A percentile compares a stretch with the other conserved stretches of the same genome.
Evolutionary conservation across 129 eudicot genomes (phyloP).

Genomic region (Erigeron canadensis): DNA sequence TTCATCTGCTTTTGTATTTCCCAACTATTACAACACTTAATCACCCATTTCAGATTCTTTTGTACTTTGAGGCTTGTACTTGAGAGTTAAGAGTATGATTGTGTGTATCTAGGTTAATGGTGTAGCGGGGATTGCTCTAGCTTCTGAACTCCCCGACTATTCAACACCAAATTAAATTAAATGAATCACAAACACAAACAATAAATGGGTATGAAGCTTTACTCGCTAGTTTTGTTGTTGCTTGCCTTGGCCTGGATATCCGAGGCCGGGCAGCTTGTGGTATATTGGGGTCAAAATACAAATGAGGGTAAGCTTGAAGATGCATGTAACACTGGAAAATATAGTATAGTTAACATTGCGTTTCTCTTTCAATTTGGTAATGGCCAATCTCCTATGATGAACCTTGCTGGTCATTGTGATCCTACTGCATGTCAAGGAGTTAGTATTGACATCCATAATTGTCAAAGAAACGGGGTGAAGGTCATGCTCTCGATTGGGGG

Average conservation of each 20-base stretch:
- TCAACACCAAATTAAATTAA: background rate
- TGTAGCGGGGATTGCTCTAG: too few species aligned
- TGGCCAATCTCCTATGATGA: conserved; percentile 10
- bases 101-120: too few species aligned
- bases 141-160: too few species aligned
- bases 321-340: background rate
- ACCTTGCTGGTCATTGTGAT: conserved; percentile 11
- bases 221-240: background rate
- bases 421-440: background rate
- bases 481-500: conserved; percentile 15
- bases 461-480: background rate
- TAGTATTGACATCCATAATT: background rate
- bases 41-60: too few species aligned
- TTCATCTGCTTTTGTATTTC: too few species aligned
- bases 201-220: background rate
- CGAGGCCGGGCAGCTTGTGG: conserved; percentile 2
- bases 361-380: conserved; percentile 4
- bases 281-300: background rate
- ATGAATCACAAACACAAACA: background rate
- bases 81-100: too few species aligned
- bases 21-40: too few species aligned
- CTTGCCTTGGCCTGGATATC: conserved; percentile 4
- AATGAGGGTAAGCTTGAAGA: background rate
- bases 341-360: conserved; percentile 2
- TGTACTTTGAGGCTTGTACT: too few species aligned